Conservation (phyloP, 192 early-diverging fungal genomes). For the Coemansia sp. region DNA sequence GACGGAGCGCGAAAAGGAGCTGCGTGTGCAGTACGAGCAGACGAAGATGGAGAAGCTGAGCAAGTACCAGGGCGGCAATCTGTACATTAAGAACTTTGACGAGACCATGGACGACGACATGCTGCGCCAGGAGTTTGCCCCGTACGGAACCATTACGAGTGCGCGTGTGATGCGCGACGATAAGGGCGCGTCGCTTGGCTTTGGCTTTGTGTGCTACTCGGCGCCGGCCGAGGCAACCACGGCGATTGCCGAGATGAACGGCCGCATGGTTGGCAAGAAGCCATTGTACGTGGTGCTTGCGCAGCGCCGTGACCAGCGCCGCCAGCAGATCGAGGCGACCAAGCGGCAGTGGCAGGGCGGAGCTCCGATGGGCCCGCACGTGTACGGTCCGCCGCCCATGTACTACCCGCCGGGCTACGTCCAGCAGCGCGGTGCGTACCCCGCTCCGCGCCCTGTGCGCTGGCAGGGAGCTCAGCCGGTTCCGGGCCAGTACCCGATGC, state of each 20-base stretch:
- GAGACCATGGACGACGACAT: slow-evolving; percentile 95
- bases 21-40: slow-evolving; percentile 93
- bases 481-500: slow-evolving; percentile 52
- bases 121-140: slow-evolving; percentile 93
- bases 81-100: slow-evolving; percentile 99
- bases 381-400: slow-evolving; percentile 60
- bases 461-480: slow-evolving; percentile 58
- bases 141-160: slow-evolving; percentile 93
- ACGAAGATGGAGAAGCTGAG: slow-evolving; percentile 91
- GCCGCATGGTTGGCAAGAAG: slow-evolving; percentile 89
- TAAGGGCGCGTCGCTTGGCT: slow-evolving; percentile 81
- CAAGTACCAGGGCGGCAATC: slow-evolving; percentile 99
- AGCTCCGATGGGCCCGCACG: slow-evolving; percentile 44
- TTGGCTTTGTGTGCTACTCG: slow-evolving; percentile 99
- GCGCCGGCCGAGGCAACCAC: slow-evolving; percentile 97
- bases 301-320: slow-evolving; percentile 96
- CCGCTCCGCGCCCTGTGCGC: slow-evolving; percentile 57
- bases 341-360: slow-evolving; percentile 78
- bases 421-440: slow-evolving; percentile 56
- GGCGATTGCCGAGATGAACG: slow-evolving; percentile 99
- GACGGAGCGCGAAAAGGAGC: slow-evolving; percentile 94
- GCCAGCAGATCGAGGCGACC: slow-evolving; percentile 94
- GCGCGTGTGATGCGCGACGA: slow-evolving; percentile 99
- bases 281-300: slow-evolving; percentile 98
- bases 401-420: slow-evolving; percentile 62